Evolutionary conservation across 768 basidiomycete species (phyloP).

Genomic region (Sporobolomyces pararoseus): DNA sequence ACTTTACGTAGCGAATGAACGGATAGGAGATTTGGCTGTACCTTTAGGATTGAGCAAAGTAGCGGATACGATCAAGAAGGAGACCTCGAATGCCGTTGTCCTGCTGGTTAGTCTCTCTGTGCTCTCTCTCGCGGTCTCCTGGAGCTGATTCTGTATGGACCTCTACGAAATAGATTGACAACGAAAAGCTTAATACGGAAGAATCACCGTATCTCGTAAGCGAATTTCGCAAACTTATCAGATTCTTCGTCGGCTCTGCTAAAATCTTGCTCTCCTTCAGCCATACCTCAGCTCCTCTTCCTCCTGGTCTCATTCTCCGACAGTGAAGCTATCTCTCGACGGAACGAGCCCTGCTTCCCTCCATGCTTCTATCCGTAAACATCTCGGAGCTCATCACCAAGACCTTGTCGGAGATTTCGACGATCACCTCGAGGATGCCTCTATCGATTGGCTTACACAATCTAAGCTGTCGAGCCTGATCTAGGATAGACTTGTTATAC

Average conservation of each 20-base stretch:
- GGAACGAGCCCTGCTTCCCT: conserved; percentile 55
- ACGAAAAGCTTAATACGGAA: conserved; percentile 57
- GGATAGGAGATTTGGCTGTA: conserved; percentile 60
- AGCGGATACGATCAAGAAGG: conserved; percentile 57
- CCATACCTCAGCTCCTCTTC: conserved; percentile 19
- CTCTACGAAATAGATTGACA: conserved; percentile 57
- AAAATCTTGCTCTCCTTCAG: neutral
- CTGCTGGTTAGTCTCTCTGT: conserved; percentile 60
- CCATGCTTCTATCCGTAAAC: conserved; percentile 52
- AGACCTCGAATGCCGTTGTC: conserved; percentile 62
- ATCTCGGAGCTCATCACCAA: conserved; percentile 59
- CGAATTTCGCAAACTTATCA: neutral
- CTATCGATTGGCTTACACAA: conserved; percentile 56
- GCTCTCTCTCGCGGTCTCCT: neutral
- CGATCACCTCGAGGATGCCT: conserved; percentile 73
- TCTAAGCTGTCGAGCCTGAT: neutral
- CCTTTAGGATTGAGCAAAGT: conserved; percentile 66
- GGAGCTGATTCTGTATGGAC: neutral
- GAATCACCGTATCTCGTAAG: conserved; percentile 62
- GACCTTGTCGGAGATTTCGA: conserved; percentile 72
- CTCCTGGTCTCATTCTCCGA: neutral
- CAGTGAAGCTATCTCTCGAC: conserved; percentile 45
- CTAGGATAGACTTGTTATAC: neutral
- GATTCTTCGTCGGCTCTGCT: neutral
- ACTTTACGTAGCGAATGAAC: conserved; percentile 49